Percentiles rank a stretch among this genome's conserved stretches.
phyloP scores from a whole-genome alignment of 129 eudicot species.

The Saposhnikovia divaricata region DNA sequence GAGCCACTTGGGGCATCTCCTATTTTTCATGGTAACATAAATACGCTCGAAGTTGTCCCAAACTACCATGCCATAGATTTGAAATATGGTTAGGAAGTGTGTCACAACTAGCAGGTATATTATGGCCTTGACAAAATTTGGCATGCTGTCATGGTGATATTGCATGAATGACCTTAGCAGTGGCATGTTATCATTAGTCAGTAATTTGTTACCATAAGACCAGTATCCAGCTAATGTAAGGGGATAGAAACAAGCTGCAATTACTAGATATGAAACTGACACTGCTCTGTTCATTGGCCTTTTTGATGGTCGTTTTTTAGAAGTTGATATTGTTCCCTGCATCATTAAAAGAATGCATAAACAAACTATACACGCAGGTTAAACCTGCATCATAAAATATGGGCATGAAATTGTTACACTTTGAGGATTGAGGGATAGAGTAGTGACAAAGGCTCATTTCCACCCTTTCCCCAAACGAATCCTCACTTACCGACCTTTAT shows the following conservation, averaged over 20 bases:
- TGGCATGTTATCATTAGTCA: not conserved
- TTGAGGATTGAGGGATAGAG: not conserved
- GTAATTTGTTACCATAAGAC: slow-evolving; percentile 55
- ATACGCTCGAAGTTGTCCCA: slow-evolving; percentile 56
- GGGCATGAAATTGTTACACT: not conserved
- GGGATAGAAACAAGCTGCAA: slow-evolving; percentile 53
- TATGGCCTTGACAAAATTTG: slow-evolving; percentile 27
- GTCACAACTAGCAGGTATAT: slow-evolving; percentile 30
- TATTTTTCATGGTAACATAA: slow-evolving; percentile 24
- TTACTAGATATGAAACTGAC: slow-evolving; percentile 30
- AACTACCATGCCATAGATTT: slow-evolving; percentile 49
- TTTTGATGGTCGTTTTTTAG: slow-evolving; percentile 26
- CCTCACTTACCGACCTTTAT: not conserved
- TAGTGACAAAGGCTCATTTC: not conserved
- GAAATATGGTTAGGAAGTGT: slow-evolving; percentile 41
- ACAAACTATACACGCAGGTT: not conserved
- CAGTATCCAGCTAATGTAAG: slow-evolving; percentile 56
- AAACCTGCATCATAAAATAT: not conserved
- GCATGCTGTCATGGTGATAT: slow-evolving; percentile 19
- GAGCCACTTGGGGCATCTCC: slow-evolving; percentile 41
- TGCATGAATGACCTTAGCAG: slow-evolving; percentile 20
- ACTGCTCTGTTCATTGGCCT: slow-evolving; percentile 50
- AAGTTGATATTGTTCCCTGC: slow-evolving; percentile 58
- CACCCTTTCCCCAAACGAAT: too few species aligned
- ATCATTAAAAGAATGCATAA: not conserved